Evolutionary conservation across 202 grass and related monocot genomes (phyloP).

Genomic region (Alloteropsis angusta): DNA sequence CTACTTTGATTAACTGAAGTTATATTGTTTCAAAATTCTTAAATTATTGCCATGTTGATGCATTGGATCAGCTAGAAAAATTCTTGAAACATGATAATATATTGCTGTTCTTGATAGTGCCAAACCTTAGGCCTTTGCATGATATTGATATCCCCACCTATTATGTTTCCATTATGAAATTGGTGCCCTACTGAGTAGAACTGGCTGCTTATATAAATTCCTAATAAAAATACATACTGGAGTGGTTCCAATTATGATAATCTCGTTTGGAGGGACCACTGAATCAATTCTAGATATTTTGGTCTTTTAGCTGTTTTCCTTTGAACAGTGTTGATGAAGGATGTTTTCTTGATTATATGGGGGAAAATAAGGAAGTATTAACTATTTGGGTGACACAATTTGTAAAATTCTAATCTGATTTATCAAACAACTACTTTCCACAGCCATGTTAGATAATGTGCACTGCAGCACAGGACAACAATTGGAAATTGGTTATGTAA

Average conservation of each 20-base stretch:
- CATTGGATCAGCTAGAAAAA: neutral
- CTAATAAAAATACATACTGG: neutral
- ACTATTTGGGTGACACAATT: neutral
- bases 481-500: neutral
- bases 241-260: neutral
- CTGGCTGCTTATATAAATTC: neutral
- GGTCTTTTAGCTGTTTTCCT: neutral
- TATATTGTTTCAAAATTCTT: neutral
- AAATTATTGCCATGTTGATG: neutral
- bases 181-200: neutral
- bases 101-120: neutral
- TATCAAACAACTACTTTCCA: neutral
- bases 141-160: slow-evolving; percentile 9
- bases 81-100: neutral
- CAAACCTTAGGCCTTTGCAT: neutral
- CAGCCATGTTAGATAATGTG: neutral
- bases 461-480: neutral
- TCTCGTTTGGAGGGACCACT: neutral
- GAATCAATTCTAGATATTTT: neutral
- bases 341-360: neutral
- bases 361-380: neutral
- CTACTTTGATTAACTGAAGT: neutral
- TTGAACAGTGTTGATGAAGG: neutral
- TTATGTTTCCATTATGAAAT: neutral
- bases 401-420: neutral